Evolutionary conservation across 129 eudicot species (phyloP).

Genomic region (Oenanthe sinensis): DNA sequence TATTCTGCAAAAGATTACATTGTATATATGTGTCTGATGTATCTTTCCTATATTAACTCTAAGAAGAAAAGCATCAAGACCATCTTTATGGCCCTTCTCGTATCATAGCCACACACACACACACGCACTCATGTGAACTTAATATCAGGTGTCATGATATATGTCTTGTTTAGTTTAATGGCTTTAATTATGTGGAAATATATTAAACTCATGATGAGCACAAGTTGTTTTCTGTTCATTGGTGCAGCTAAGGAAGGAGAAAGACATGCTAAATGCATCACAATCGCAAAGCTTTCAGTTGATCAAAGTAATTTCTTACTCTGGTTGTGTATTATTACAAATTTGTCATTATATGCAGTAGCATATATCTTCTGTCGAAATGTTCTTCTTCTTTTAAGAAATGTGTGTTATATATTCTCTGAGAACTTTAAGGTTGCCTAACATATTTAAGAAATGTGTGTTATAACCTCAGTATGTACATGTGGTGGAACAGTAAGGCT

Average conservation of each 20-base stretch:
- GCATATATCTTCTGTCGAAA: neutral
- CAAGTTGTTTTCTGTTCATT: constrained; percentile 7
- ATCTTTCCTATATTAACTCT: neutral
- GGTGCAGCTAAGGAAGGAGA: constrained; percentile 65
- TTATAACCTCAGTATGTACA: neutral
- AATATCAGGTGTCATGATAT: too few species aligned
- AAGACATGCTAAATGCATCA: constrained; percentile 65
- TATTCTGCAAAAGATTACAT: neutral
- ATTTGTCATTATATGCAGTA: neutral
- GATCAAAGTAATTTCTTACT: constrained; percentile 44
- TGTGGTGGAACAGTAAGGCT: neutral
- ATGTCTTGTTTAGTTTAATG: too few species aligned
- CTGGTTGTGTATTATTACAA: neutral
- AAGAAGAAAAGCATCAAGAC: neutral
- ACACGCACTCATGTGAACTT: too few species aligned
- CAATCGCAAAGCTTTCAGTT: constrained; percentile 59
- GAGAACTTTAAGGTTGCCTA: neutral
- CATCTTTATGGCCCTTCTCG: neutral
- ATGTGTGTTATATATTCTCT: neutral
- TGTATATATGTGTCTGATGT: neutral
- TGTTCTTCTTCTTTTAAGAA: neutral
- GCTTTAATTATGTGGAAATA: too few species aligned
- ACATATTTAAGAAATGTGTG: neutral
- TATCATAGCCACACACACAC: too few species aligned
- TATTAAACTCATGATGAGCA: too few species aligned